Percentiles rank a stretch among this genome's conserved stretches.
Conservation (phyloP, 2,329 filamentous ascomycete genomes). For the Paecilomyces formosus region DNA sequence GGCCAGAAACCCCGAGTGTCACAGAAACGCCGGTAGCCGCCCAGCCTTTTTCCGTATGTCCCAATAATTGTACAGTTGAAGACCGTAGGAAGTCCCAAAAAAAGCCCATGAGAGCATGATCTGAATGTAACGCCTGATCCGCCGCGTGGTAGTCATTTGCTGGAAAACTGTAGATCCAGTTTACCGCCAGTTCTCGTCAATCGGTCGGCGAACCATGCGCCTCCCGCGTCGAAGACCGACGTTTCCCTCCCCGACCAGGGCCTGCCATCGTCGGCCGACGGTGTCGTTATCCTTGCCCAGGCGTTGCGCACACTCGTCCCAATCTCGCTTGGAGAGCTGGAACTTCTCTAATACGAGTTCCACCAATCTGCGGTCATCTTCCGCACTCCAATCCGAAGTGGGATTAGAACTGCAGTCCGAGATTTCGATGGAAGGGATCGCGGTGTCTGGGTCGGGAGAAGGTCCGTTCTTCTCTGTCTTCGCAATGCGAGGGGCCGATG, state of each 20-base stretch:
- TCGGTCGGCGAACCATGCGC: constrained; percentile 16
- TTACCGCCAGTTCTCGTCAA: constrained; percentile 19
- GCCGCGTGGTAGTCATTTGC: neutral
- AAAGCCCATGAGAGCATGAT: neutral
- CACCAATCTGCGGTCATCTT: constrained; percentile 36
- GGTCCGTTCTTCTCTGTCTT: constrained; percentile 8
- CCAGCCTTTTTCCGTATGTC: neutral
- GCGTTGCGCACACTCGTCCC: constrained; percentile 38
- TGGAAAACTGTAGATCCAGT: neutral
- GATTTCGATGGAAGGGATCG: constrained; percentile 30
- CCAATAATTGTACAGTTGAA: neutral
- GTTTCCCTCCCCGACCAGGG: constrained; percentile 36
- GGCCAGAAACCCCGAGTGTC: neutral
- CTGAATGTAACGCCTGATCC: neutral
- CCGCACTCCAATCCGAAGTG: constrained; percentile 26
- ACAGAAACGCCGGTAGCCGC: neutral
- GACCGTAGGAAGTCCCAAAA: neutral
- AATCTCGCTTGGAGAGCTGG: constrained; percentile 34
- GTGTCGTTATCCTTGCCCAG: constrained; percentile 35
- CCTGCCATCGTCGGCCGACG: constrained; percentile 35
- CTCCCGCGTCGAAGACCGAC: constrained; percentile 31
- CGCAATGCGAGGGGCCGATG: neutral
- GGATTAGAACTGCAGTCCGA: constrained; percentile 9
- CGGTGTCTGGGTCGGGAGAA: constrained; percentile 17
- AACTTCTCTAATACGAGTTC: constrained; percentile 39